Conservation (phyloP, 2,329 filamentous ascomycete genomes). For the Sporothrix curviconia region DNA sequence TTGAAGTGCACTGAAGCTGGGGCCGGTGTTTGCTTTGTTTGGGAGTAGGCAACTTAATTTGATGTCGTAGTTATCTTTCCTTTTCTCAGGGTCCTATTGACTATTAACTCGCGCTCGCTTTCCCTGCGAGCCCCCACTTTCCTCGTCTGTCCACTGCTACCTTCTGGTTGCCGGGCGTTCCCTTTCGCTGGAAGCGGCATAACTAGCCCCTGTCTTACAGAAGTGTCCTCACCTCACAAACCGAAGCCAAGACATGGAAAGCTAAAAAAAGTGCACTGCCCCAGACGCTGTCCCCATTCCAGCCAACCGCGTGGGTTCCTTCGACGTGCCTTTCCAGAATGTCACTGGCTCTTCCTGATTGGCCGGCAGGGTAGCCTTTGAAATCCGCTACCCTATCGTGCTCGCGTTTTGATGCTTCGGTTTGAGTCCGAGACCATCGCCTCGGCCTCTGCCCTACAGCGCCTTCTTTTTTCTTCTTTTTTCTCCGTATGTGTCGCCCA, state of each 20-base stretch:
- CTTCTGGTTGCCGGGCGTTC: too few species aligned
- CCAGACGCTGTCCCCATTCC: constrained; percentile 8
- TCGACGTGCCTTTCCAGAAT: constrained; percentile 14
- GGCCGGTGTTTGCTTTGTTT: too few species aligned
- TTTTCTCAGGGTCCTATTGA: too few species aligned
- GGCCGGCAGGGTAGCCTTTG: constrained; percentile 2
- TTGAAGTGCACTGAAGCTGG: too few species aligned
- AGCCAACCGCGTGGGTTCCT: constrained; percentile 5
- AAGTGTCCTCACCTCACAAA: too few species aligned
- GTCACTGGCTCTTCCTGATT: constrained; percentile 14
- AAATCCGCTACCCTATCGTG: too few species aligned
- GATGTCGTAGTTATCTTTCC: too few species aligned
- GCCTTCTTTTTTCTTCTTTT: not conserved
- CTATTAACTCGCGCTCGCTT: too few species aligned
- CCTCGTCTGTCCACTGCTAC: too few species aligned
- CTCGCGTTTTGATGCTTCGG: not conserved
- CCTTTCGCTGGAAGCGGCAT: not conserved
- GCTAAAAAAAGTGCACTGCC: constrained; percentile 11
- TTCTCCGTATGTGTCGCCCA: constrained; percentile 6
- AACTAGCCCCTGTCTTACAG: too few species aligned
- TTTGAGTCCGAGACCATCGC: not conserved
- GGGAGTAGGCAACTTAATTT: too few species aligned
- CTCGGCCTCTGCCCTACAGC: not conserved
- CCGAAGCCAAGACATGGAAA: constrained; percentile 1
- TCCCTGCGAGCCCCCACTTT: too few species aligned